phyloP scores from a whole-genome alignment of 1,284 basidiomycete species.

The Acaromyces ingoldii region DNA sequence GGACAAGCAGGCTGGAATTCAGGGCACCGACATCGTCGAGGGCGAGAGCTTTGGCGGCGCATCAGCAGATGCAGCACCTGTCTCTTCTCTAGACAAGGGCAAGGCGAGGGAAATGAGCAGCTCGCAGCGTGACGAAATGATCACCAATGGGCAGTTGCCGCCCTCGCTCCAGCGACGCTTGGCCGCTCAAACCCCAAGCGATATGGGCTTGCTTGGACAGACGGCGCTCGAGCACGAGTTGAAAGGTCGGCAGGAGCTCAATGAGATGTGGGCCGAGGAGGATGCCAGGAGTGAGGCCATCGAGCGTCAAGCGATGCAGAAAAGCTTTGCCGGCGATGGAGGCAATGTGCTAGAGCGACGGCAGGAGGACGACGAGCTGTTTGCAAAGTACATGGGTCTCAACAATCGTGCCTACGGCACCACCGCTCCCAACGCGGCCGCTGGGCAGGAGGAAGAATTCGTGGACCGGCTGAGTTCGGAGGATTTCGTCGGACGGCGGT shows the following conservation, averaged over 20 bases:
- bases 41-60: constrained; percentile 32
- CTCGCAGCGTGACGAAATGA: too few relatives aligned
- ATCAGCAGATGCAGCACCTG: constrained; percentile 2
- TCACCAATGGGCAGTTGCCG: too few relatives aligned
- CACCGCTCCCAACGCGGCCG: constrained; percentile 2
- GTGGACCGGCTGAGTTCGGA: constrained; percentile 34
- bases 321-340: constrained; percentile 39
- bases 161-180: too few relatives aligned
- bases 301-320: constrained; percentile 14
- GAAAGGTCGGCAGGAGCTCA: constrained; percentile 18
- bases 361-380: constrained; percentile 37
- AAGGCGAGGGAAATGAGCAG: constrained; percentile 21
- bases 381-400: constrained; percentile 33
- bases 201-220: too few relatives aligned
- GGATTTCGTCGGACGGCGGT: constrained; percentile 49
- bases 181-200: too few relatives aligned
- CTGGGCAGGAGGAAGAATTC: constrained; percentile 33
- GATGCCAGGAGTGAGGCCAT: constrained; percentile 30
- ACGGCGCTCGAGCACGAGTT: neutral
- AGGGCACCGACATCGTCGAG: constrained; percentile 70
- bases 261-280: constrained; percentile 48
- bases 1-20: constrained; percentile 74
- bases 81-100: constrained; percentile 21
- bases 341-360: constrained; percentile 39
- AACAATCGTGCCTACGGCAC: constrained; percentile 17